phyloP scores from a whole-genome alignment of 2,329 filamentous ascomycete genomes.

The Graphilbum sp. region DNA sequence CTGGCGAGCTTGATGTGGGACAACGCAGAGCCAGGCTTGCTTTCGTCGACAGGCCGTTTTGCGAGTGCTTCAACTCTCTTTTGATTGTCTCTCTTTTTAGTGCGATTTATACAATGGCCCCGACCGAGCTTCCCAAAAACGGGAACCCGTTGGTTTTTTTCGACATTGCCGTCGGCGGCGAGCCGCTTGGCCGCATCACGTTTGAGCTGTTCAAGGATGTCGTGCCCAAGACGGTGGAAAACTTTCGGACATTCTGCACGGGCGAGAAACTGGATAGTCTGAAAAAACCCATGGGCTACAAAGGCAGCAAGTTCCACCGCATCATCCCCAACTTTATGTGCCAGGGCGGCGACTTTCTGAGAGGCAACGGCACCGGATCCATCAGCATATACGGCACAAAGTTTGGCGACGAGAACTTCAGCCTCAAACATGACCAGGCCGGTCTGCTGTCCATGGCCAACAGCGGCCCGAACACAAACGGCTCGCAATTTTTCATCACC shows the following conservation, averaged over 20 bases:
- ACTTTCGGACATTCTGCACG: constrained; percentile 94
- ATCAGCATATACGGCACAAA: constrained; percentile 76
- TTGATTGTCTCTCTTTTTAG: too few species aligned
- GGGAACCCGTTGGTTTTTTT: not conserved
- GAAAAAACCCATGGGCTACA: constrained; percentile 79
- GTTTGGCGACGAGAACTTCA: constrained; percentile 87
- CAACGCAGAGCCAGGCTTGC: too few species aligned
- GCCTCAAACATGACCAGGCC: constrained; percentile 57
- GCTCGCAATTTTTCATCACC: constrained; percentile 95
- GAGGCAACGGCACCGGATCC: constrained; percentile 81
- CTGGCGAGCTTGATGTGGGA: too few species aligned
- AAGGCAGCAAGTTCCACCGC: constrained; percentile 84
- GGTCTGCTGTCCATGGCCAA: constrained; percentile 95
- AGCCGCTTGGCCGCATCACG: constrained; percentile 71
- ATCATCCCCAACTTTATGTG: constrained; percentile 97
- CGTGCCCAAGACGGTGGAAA: constrained; percentile 80
- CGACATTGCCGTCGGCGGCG: constrained; percentile 28
- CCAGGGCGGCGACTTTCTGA: constrained; percentile 83
- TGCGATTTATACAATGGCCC: not conserved
- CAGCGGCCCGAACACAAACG: constrained; percentile 81
- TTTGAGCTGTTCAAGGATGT: constrained; percentile 81
- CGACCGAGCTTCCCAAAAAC: not conserved
- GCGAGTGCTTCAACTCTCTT: too few species aligned
- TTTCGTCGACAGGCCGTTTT: too few species aligned
- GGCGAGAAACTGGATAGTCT: constrained; percentile 71